Conservation (phyloP, 805 yeast species). For the Kodamaea kaohsiungensis region DNA sequence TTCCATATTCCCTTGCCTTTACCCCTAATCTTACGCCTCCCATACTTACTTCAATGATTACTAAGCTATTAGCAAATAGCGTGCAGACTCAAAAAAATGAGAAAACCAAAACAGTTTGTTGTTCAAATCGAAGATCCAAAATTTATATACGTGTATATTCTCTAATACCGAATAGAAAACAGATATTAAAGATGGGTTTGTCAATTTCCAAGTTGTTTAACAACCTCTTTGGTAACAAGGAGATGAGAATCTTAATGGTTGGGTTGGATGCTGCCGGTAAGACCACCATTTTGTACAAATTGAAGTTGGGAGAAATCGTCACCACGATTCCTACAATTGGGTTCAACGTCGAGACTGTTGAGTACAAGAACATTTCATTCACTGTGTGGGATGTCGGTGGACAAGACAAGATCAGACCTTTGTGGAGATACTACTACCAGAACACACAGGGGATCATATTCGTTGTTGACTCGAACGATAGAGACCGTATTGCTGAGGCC, state of each 20-base stretch:
- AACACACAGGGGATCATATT: slow-evolving; percentile 45
- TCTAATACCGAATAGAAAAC: slow-evolving; percentile 8
- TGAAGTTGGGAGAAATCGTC: slow-evolving; percentile 44
- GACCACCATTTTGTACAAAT: slow-evolving; percentile 45
- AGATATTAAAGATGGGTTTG: slow-evolving; percentile 31
- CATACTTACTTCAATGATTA: neutral
- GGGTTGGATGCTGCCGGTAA: slow-evolving; percentile 48
- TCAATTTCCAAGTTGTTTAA: slow-evolving; percentile 41
- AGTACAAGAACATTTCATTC: slow-evolving; percentile 44
- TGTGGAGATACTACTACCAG: slow-evolving; percentile 47
- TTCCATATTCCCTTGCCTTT: neutral
- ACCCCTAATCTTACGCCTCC: neutral
- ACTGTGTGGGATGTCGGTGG: slow-evolving; percentile 49
- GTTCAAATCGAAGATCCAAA: slow-evolving; percentile 8
- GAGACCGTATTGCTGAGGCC: slow-evolving; percentile 45
- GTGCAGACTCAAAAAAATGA: slow-evolving; percentile 4
- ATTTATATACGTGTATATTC: slow-evolving; percentile 6
- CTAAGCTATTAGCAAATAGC: neutral
- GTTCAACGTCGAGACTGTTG: slow-evolving; percentile 45
- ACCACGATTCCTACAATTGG: slow-evolving; percentile 46
- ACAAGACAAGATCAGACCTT: slow-evolving; percentile 45
- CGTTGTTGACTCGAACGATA: slow-evolving; percentile 45
- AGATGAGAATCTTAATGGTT: slow-evolving; percentile 46
- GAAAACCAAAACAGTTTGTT: slow-evolving; percentile 11
- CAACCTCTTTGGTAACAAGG: slow-evolving; percentile 44